Percentiles rank a stretch among this genome's conserved stretches.
These are phyloP conservation scores for Claviceps citrina DNA, from an alignment of 2,329 filamentous ascomycete species.

Conservation along the genomic window DNA sequence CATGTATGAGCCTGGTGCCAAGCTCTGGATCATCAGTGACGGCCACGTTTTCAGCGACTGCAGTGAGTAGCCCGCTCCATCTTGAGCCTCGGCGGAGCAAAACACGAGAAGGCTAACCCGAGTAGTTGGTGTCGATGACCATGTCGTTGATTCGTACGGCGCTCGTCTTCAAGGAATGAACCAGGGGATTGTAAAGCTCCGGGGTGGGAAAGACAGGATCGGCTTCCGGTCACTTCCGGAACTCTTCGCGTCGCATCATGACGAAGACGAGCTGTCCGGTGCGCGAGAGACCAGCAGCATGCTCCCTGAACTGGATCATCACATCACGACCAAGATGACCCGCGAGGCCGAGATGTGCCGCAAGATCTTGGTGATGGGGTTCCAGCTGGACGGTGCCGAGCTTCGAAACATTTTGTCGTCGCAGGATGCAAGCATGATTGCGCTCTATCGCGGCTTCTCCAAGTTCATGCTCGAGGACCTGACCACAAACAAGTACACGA, in stretches of 20 bases:
- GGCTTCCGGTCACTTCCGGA: slow-evolving; percentile 16
- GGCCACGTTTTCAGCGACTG: slow-evolving; percentile 27
- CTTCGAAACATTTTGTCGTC: slow-evolving; percentile 13
- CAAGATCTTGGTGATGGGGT: slow-evolving; percentile 20
- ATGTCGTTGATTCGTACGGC: slow-evolving; percentile 24
- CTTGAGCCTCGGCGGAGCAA: no score
- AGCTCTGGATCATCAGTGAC: slow-evolving; percentile 24
- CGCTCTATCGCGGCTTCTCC: slow-evolving; percentile 44
- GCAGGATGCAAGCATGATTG: slow-evolving; percentile 23
- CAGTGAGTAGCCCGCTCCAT: no score
- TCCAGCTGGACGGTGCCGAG: slow-evolving; percentile 18
- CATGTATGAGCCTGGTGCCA: slow-evolving; percentile 19
- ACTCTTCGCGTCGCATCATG: slow-evolving; percentile 14
- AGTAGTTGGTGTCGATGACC: slow-evolving; percentile 27
- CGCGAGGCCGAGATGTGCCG: slow-evolving; percentile 17
- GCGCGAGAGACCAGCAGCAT: slow-evolving; percentile 15
- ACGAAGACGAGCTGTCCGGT: background rate
- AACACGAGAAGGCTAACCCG: no score
- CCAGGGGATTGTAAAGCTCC: slow-evolving; percentile 11
- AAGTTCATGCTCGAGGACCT: slow-evolving; percentile 34
- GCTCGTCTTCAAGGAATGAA: slow-evolving; percentile 23
- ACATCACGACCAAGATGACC: slow-evolving; percentile 13
- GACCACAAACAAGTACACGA: slow-evolving; percentile 12
- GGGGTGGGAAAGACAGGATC: slow-evolving; percentile 12
- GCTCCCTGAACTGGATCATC: slow-evolving; percentile 24